These are phyloP conservation scores for Stipa capillata DNA, from an alignment of 176 grass and related monocot species.

Conservation along the genomic window DNA sequence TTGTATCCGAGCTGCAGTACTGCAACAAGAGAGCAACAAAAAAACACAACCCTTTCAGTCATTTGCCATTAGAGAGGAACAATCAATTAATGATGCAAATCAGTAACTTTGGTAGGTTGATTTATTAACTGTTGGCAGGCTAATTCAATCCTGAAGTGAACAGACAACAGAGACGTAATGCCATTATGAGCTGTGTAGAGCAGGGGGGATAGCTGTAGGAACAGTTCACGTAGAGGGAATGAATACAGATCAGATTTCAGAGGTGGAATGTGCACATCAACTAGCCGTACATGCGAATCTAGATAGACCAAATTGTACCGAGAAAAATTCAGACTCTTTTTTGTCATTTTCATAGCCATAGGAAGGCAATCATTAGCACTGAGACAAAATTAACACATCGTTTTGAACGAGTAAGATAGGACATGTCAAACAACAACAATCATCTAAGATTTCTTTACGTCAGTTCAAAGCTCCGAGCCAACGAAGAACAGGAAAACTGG, in stretches of 20 bases:
- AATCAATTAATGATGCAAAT: no score
- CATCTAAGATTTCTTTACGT: no score
- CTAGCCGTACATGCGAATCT: neutral
- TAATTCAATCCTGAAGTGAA: conserved; percentile 14
- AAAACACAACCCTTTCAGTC: neutral
- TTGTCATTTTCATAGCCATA: conserved; percentile 6
- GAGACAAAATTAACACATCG: neutral
- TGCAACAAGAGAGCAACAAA: no score
- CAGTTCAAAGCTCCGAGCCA: no score
- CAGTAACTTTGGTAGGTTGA: neutral
- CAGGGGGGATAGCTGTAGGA: neutral
- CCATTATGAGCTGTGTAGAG: neutral
- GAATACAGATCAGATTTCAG: neutral
- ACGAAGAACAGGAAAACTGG: neutral
- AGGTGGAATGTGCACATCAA: neutral
- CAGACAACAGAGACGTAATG: neutral
- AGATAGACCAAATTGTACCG: neutral
- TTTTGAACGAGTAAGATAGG: neutral
- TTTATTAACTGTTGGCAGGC: neutral
- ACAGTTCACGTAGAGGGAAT: neutral
- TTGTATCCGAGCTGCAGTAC: conserved; percentile 85
- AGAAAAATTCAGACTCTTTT: neutral
- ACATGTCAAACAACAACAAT: neutral
- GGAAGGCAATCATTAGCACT: neutral
- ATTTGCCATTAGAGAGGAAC: neutral